Evolutionary conservation across 2,329 filamentous ascomycete species (phyloP), one percentile per base, ranked within the genome.

Genomic region (Colletotrichum euphorbiae): DNA sequence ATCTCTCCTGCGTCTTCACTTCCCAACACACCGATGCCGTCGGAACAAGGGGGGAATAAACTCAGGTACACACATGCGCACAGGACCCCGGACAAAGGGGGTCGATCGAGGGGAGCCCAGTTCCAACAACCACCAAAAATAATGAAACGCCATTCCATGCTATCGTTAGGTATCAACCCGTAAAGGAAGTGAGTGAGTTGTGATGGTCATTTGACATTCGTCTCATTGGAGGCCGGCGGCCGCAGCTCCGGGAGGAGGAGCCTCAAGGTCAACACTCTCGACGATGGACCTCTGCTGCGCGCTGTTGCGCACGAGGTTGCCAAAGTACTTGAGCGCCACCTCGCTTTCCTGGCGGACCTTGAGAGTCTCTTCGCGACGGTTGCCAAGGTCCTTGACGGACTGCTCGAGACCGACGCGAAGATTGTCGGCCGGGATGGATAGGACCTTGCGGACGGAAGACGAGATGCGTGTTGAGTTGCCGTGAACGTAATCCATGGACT

Each of bases 401-500:
- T 92, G 90, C 74, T 97, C 91, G 33, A 99, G 87, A 59, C 91
- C 90, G 48, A 93, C 90, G 61, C 94, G 91, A 7, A 99, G 87
- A 74, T 93, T 94, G 75, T 95, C 92, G 1, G 94, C 93, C 1
- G 96, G 96, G 74, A 92, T 90, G 68, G 93, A 93, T 43, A 99
- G 88, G 8, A 97, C 93, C 77, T 94, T 93, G 72, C 95, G 93
- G 46, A 97, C 93, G 62, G 97, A 92, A 28, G 89, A 86, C 21
- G 93, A 91, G 75, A 99, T 97, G 61, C 96, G 92, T 17, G 87
- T 84, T 50, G 94, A 89, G 81, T 99, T 99, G 72, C 88, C 82
- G 79, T 99, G 96, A 1, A 96, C 93, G 77, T 98, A 99, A 81
- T 99, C 96, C 75, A 97, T 89, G 17, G 91, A 87, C 7, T 87